Conservation (phyloP, 2,329 filamentous ascomycete species). For the Pseudocercospora fuligena region DNA sequence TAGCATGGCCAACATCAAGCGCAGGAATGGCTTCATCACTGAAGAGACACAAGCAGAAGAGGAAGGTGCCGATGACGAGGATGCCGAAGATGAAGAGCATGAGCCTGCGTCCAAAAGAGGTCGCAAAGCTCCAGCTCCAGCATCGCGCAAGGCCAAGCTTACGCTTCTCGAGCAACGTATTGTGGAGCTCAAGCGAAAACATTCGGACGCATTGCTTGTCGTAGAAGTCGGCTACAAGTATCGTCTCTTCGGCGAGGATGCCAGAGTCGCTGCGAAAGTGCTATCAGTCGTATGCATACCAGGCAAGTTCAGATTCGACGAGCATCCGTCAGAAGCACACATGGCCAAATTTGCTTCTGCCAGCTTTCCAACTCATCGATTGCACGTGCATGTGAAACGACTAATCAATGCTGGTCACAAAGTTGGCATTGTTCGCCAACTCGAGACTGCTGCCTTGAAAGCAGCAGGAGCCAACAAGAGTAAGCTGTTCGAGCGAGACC, state of each 20-base stretch:
- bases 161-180: constrained; percentile 95
- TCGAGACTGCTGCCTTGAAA: constrained; percentile 94
- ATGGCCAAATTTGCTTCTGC: constrained; percentile 91
- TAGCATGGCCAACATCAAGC: constrained; percentile 71
- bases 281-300: constrained; percentile 96
- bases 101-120: constrained; percentile 54
- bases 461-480: constrained; percentile 94
- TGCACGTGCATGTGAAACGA: constrained; percentile 92
- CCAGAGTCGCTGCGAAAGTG: constrained; percentile 83
- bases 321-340: constrained; percentile 91
- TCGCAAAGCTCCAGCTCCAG: constrained; percentile 53
- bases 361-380: constrained; percentile 88
- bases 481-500: constrained; percentile 85
- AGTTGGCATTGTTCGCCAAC: constrained; percentile 90
- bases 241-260: constrained; percentile 95
- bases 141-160: constrained; percentile 76
- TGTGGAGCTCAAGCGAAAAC: constrained; percentile 88
- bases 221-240: constrained; percentile 99
- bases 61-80: constrained; percentile 64
- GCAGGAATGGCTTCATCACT: constrained; percentile 60
- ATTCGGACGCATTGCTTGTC: constrained; percentile 87
- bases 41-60: constrained; percentile 58
- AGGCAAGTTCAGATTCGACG: constrained; percentile 91
- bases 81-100: constrained; percentile 57
- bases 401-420: constrained; percentile 92